Base-by-base conservation (phyloP, 208 protist genomes). In the Wallacemonas sp. region DNA sequence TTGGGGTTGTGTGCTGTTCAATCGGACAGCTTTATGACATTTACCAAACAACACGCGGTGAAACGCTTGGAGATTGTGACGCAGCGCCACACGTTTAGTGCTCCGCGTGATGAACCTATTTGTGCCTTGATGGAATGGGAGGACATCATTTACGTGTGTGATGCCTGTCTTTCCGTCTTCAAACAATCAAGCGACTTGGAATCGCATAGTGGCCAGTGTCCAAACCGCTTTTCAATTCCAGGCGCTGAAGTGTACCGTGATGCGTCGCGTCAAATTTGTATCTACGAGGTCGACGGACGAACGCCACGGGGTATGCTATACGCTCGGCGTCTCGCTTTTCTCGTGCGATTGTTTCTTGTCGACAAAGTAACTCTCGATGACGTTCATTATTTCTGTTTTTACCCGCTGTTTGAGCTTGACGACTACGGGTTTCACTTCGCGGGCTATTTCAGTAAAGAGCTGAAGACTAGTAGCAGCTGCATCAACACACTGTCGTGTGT, bases 401-500 rank as follows among this genome's bases (percentile, higher is more conserved):
- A 81, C 36, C 70, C 66, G 8, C 51, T 90, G 11, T 93, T 85
- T 70, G 86, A 92, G 47, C 60, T 89, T 1, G 82, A 92, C 46
- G 82, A 92, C 49, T 73, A 69, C 34, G 86, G 86, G 4, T 92
- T 79, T 63, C 86, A 92, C 59, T 92, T 92, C 56, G 77, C 71
- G 1, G 86, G 82, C 0, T 90, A 93, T 54, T 93, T 89, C 41
- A 93, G 86, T 62, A 89, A 84, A 49, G 82, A 90, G 63, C 89
- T 79, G 75, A 76, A 68, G 34, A 86, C 64, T 39, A 90, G 74
- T 34, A 56, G 58, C 1, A 67, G 47, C 15, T 93, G 82, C 68
- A 72, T 82, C 46, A 90, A 90, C 55, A 88, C 86, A n/a, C 59
- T 93, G 1, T 92, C 86, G 1, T 92, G 86, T 62, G 77, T 93